phyloP scores from a whole-genome alignment of 257 asterid species.

The Salvia splendens region DNA sequence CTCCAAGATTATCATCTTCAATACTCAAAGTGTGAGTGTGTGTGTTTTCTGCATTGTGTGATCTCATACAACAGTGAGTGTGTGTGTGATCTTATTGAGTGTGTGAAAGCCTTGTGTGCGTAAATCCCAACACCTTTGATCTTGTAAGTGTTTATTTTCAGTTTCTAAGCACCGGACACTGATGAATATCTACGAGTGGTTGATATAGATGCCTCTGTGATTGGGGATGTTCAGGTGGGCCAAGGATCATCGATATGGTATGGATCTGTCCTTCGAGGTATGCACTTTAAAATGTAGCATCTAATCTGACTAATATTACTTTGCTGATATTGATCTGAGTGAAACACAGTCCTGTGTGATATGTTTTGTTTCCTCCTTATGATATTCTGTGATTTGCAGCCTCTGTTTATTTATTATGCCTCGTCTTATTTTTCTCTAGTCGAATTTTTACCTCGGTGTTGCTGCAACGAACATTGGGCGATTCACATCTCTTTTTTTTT shows the following conservation, averaged over 20 bases:
- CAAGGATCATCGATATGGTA: constrained; percentile 81
- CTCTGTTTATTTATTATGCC: background rate
- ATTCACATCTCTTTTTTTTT: constrained; percentile 3
- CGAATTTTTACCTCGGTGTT: background rate
- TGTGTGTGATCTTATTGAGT: no score
- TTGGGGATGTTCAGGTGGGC: constrained; percentile 77
- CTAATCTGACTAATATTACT: background rate
- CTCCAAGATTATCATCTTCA: no score
- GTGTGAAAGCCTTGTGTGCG: no score
- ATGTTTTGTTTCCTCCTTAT: background rate
- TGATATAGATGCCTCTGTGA: constrained; percentile 74
- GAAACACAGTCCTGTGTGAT: background rate
- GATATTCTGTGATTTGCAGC: background rate
- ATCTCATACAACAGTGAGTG: no score
- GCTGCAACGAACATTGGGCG: background rate
- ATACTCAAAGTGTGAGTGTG: no score
- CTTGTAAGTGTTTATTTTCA: constrained; percentile 33
- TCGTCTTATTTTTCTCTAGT: background rate
- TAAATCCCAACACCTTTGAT: no score
- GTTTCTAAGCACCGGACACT: constrained; percentile 86
- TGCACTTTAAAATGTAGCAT: constrained; percentile 9
- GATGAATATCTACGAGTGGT: constrained; percentile 74
- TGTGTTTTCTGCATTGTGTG: no score
- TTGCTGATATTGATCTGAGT: constrained; percentile 13
- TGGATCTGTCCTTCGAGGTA: constrained; percentile 85